Evolutionary conservation across 768 basidiomycete species (phyloP).

Genomic region (Mycena galopus): DNA sequence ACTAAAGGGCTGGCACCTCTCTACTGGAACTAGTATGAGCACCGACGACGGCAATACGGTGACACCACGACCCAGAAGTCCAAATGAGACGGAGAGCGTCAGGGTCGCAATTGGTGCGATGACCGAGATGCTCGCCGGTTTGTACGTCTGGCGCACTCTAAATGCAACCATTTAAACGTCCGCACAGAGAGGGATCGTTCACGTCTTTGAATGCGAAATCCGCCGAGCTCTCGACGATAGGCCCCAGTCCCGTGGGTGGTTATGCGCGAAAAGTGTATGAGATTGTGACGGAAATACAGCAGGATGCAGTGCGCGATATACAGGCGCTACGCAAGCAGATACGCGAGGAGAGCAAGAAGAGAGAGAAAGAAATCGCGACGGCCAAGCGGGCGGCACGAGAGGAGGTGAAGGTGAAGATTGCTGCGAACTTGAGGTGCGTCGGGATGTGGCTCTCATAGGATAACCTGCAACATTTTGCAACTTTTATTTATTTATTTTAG

Average conservation of each 20-base stretch:
- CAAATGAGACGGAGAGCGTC: constrained; percentile 20
- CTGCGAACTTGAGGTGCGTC: constrained; percentile 49
- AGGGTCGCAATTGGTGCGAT: constrained; percentile 28
- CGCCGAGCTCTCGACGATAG: constrained; percentile 41
- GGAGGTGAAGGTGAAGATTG: constrained; percentile 39
- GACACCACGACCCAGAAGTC: constrained; percentile 30
- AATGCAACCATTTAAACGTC: background rate
- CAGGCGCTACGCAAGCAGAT: constrained; percentile 42
- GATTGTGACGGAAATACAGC: constrained; percentile 6
- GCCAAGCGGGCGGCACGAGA: constrained; percentile 41
- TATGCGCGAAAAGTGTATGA: background rate
- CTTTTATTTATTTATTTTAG: too few species aligned
- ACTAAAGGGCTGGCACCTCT: background rate
- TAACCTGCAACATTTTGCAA: constrained; percentile 20
- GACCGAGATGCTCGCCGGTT: constrained; percentile 26
- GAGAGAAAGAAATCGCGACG: constrained; percentile 35
- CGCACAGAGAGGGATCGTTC: constrained; percentile 42
- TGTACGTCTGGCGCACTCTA: constrained; percentile 41
- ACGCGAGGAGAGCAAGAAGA: constrained; percentile 44
- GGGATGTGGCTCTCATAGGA: constrained; percentile 45
- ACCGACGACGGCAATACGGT: constrained; percentile 28
- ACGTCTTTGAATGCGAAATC: constrained; percentile 47
- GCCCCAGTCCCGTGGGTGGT: constrained; percentile 46
- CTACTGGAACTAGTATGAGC: constrained; percentile 23
- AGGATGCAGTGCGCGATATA: constrained; percentile 32